Conservation (phyloP, 2,329 filamentous ascomycete genomes). For the Talaromyces sp. region DNA sequence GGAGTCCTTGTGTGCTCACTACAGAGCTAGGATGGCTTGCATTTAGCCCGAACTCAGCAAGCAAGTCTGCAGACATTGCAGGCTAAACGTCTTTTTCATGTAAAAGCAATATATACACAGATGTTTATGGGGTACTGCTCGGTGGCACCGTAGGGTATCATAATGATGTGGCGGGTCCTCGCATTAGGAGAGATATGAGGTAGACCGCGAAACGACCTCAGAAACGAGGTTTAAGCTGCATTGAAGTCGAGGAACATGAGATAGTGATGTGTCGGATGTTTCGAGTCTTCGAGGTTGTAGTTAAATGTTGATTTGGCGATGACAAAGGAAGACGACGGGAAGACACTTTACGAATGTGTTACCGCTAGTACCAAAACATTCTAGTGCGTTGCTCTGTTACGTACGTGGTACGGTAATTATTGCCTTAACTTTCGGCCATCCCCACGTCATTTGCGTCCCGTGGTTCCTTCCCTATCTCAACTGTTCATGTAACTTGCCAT, state of each 20-base stretch:
- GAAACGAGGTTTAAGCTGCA: too few relatives aligned
- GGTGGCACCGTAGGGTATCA: neutral
- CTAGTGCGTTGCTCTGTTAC: neutral
- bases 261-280: neutral
- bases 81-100: neutral
- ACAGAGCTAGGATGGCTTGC: neutral
- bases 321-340: neutral
- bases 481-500: neutral
- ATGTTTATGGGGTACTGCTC: neutral
- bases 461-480: constrained; percentile 14
- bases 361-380: neutral
- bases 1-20: neutral
- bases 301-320: neutral
- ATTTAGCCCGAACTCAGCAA: constrained; percentile 45
- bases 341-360: neutral
- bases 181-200: neutral
- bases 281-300: neutral
- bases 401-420: neutral
- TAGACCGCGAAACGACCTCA: neutral
- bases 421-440: neutral
- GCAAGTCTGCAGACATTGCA: constrained; percentile 51
- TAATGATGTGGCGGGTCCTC: neutral
- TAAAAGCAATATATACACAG: neutral
- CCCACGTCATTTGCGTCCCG: constrained; percentile 10
- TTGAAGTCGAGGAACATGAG: neutral